A percentile compares a stretch with the other conserved stretches of the same genome.
Evolutionary conservation across 208 protist genomes (phyloP).

Genomic region (Acanthamoeba castellanii): DNA sequence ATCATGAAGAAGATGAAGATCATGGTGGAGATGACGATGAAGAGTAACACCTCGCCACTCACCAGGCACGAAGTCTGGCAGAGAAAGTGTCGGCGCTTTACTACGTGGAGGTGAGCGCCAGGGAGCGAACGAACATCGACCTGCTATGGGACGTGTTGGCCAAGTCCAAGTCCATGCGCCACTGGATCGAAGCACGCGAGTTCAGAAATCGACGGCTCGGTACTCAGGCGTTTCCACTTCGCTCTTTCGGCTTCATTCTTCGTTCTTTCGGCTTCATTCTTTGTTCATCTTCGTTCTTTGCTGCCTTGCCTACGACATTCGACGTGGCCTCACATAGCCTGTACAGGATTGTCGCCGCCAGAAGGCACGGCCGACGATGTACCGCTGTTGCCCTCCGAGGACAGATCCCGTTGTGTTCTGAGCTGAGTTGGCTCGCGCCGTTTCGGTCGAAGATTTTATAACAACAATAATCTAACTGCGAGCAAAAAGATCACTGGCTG

Average conservation of each 20-base stretch:
- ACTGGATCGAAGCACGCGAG: conserved; percentile 21
- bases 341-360: background rate
- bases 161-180: conserved; percentile 39
- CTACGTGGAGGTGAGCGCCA: conserved; percentile 35
- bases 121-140: background rate
- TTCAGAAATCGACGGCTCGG: conserved; percentile 9
- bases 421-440: background rate
- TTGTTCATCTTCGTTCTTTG: too few relatives aligned
- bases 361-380: background rate
- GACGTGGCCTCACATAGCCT: background rate
- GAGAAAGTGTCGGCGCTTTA: conserved; percentile 14
- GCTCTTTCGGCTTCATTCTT: background rate
- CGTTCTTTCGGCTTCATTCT: too few relatives aligned
- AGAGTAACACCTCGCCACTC: background rate
- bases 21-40: background rate
- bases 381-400: background rate
- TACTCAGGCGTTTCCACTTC: too few relatives aligned
- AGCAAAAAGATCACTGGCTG: background rate
- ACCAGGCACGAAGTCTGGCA: background rate
- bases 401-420: background rate
- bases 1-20: background rate
- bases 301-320: too few relatives aligned
- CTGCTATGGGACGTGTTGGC: conserved; percentile 8
- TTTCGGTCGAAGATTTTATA: background rate
- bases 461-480: background rate